phyloP scores from a whole-genome alignment of 495 filamentous ascomycete genomes.

The Penicillium manginii region DNA sequence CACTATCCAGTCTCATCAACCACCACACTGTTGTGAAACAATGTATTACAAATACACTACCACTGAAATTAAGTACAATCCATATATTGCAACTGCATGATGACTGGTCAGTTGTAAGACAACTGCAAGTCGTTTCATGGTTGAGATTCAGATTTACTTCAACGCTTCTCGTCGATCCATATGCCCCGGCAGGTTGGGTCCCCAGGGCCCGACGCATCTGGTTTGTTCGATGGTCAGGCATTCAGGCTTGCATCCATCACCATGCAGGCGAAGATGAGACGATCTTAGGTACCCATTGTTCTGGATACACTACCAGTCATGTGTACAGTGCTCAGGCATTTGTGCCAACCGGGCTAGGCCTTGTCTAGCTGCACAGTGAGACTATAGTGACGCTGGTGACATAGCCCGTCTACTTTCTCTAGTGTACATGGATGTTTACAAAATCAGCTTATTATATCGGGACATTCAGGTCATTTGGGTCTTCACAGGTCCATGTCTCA shows the following conservation, averaged over 20 bases:
- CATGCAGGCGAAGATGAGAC: constrained; percentile 9
- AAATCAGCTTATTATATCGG: neutral
- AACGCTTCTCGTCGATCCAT: neutral
- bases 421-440: neutral
- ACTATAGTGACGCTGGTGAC: neutral
- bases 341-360: neutral
- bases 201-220: constrained; percentile 15
- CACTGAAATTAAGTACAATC: too few relatives aligned
- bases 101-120: too few relatives aligned
- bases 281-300: neutral
- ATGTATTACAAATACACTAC: too few relatives aligned
- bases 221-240: constrained; percentile 22
- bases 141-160: too few relatives aligned
- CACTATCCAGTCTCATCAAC: neutral
- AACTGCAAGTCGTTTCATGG: too few relatives aligned
- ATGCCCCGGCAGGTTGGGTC: constrained; percentile 6
- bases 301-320: neutral
- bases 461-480: neutral
- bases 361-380: neutral
- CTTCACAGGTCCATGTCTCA: neutral
- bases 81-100: too few relatives aligned
- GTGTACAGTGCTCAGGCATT: neutral
- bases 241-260: constrained; percentile 23
- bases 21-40: too few relatives aligned
- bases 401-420: neutral